Evolutionary conservation across 441 rosid genomes (phyloP).

Genomic region (Gossypium gossypioides): DNA sequence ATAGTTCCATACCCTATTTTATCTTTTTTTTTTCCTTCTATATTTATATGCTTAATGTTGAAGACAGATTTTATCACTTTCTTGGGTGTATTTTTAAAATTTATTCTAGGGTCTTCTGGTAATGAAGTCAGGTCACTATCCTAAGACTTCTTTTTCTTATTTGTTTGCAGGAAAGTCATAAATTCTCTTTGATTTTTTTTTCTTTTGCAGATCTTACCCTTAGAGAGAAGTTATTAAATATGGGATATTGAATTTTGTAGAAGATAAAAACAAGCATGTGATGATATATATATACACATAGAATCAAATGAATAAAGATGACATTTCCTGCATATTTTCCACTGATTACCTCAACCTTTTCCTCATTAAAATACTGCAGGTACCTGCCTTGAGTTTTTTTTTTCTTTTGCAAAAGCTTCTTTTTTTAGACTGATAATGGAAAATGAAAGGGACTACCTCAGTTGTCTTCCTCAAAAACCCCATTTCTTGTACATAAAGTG

Average conservation of each 20-base stretch:
- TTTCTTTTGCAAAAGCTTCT: background rate
- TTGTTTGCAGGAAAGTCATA: constrained; percentile 13
- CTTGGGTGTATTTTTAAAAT: background rate
- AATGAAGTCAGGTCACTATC: constrained; percentile 13
- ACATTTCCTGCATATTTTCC: background rate
- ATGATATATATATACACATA: background rate
- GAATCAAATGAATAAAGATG: background rate
- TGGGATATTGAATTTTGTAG: background rate
- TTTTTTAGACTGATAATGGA: background rate
- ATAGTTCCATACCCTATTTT: background rate
- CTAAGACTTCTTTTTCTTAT: constrained; percentile 1
- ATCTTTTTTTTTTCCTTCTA: background rate
- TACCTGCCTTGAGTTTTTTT: background rate
- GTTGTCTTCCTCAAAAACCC: constrained; percentile 3
- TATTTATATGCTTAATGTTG: background rate
- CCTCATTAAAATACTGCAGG: background rate
- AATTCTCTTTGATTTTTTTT: constrained; percentile 3
- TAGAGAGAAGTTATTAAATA: background rate
- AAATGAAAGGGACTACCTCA: background rate
- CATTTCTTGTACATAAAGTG: background rate
- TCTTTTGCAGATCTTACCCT: constrained; percentile 14
- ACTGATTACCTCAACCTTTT: constrained; percentile 5
- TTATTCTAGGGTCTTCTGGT: background rate
- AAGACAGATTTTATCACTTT: background rate
- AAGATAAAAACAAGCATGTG: constrained; percentile 11